Base-by-base conservation (phyloP, 306 rosid genomes). In the Crataegus laevigata region DNA sequence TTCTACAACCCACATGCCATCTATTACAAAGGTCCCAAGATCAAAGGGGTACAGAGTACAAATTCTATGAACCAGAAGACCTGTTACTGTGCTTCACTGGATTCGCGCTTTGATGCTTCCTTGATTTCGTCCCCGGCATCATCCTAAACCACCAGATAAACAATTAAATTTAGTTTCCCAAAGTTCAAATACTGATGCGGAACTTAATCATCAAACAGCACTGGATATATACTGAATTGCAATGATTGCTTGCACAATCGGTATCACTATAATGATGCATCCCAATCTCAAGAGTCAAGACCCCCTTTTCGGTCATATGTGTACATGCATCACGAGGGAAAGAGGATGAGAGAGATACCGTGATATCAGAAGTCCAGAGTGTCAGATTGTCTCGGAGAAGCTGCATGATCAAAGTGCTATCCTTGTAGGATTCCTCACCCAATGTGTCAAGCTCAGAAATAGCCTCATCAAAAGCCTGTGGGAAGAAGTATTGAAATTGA, bases 361-460 rank as follows among this genome's bases (percentile, higher is more conserved):
- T 83, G 79, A 93, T 84, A 82, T 93, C 98, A 52, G 98, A 93
- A 18, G 98, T 93, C 98, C 98, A 93, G 73, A 93, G 91, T 60
- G 97, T 93, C 80, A 93, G 86, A 78, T 93, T 93, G 87, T 93
- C 97, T 28, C 97, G 91, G 83, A 93, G 97, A 73, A 93, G 98
- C 80, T 93, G 97, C 98, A 93, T 91, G 79, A 93, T 93, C 85
- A 93, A 87, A 42, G 98, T 93, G 77, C 97, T 93, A 76, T 93
- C 98, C 87, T 93, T 91, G 96, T 93, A 93, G 34, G 98, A 93
- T 74, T 93, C 98, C 86, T 93, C 97, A 71, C 93, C 98, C 85
- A 89, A 79, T 26, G 98, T 93, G 79, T 93, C 97, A 28, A 93
- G 91, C 84, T 91, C 97, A 6, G 96, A 85, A 76, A 93, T 93